Conservation (phyloP, 1,139 yeast species). For the Candida neerlandica region DNA sequence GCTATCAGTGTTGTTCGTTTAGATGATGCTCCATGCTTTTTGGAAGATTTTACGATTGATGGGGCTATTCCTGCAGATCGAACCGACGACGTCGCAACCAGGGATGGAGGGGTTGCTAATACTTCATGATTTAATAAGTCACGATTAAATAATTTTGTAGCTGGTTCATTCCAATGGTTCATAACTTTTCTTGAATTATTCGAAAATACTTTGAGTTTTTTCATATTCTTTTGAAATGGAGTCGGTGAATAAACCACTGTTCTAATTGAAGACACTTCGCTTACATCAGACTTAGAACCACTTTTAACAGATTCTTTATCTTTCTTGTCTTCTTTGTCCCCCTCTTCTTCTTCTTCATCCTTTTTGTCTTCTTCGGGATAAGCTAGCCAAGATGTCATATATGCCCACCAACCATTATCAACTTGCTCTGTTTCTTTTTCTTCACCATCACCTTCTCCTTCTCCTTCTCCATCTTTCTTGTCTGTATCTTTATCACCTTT, state of each 20-base stretch:
- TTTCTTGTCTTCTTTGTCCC: constrained; percentile 5
- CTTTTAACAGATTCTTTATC: constrained; percentile 1
- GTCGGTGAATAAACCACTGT: constrained; percentile 1
- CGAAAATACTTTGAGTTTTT: constrained; percentile 22
- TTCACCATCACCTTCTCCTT: neutral
- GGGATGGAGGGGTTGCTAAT: constrained; percentile 3
- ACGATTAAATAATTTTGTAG: constrained; percentile 23
- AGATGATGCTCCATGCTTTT: neutral
- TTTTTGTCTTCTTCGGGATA: constrained; percentile 4
- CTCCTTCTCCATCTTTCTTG: neutral
- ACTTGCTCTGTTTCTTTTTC: neutral
- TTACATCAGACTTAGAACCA: neutral
- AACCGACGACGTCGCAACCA: neutral
- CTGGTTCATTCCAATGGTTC: constrained; percentile 41
- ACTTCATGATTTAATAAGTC: constrained; percentile 17
- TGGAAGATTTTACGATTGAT: neutral
- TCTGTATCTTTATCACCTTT: neutral
- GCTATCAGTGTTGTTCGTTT: neutral
- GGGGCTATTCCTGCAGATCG: neutral
- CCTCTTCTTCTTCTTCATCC: constrained; percentile 7
- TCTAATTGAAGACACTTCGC: neutral
- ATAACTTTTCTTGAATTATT: constrained; percentile 27
- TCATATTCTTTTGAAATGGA: constrained; percentile 13
- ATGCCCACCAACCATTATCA: neutral
- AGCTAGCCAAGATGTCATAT: neutral